phyloP scores from a whole-genome alignment of 495 filamentous ascomycete genomes.

The Rostrohypoxylon terebratum region DNA sequence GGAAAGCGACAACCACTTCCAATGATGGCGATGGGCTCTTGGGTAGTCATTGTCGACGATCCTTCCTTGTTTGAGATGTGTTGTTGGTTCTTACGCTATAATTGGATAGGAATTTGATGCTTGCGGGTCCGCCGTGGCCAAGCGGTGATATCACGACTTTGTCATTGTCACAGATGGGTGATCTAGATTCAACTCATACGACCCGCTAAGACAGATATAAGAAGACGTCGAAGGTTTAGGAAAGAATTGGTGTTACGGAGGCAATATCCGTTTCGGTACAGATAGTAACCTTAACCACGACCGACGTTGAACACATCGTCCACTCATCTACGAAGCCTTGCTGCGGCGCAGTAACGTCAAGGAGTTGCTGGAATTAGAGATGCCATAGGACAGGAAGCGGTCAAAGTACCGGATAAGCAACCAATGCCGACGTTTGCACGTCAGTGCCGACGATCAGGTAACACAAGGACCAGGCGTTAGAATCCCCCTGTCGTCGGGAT shows the following conservation, averaged over 20 bases:
- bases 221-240: neutral
- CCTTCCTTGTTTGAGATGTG: neutral
- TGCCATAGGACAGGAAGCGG: neutral
- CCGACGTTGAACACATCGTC: neutral
- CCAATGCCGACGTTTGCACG: neutral
- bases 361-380: neutral
- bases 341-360: neutral
- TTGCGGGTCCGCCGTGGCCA: neutral
- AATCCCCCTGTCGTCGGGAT: neutral
- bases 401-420: conserved; percentile 6
- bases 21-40: conserved; percentile 64
- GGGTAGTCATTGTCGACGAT: neutral
- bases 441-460: neutral
- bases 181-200: neutral
- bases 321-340: conserved; percentile 5
- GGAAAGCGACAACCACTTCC: conserved; percentile 70
- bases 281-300: neutral
- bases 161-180: neutral
- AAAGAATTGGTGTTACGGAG: neutral
- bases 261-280: neutral
- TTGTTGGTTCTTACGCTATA: neutral
- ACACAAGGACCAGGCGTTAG: neutral
- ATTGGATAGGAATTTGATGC: neutral
- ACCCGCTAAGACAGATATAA: neutral
- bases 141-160: conserved; percentile 3